Base-by-base conservation (phyloP, 805 yeast genomes). In the Hemisphaericaspora nanyangensis region DNA sequence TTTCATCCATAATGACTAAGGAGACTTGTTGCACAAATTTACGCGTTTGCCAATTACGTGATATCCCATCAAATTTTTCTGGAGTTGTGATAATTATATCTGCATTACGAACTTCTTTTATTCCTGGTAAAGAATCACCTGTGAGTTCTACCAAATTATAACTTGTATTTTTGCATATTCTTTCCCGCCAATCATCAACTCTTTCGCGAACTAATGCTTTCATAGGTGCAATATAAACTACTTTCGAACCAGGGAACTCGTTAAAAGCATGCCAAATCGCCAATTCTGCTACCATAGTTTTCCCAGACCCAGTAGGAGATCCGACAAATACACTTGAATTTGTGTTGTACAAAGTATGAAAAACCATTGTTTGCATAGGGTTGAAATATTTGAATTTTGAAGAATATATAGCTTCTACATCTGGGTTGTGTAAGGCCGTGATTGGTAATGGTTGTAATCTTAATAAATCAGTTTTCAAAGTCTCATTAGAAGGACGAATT, bases 221-320 rank as follows among this genome's bases (percentile, higher is more conserved):
- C 95, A 85, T 86, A 1, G 95, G 95, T 0, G 95, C 95, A 63
- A 85, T 84, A 55, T 86, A 85, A 6, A 85, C 91, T 18, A 86
- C 73, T 49, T 89, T 89, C 1, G 87, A 78, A 8, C 81, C 78
- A 0, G 97, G 96, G 42, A 73, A 80, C 34, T 85, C 83, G 33
- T 74, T 77, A 58, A 91, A 85, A 0, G 99, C 97, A 57, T 89
- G 91, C 97, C 98, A 93, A 12, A 93, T 86, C 0, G 98, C 98
- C 40, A 93, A 63, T 56, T 93, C 99, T 0, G 98, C 96, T 20
- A 95, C 98, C 25, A 93, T 84, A 0, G 99, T 93, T 60, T 93
- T 93, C 49, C 99, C 99, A 0, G 97, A 91, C 17, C 99, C 99
- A 2, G 99, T 93, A 3, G 99, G 99, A 0, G 98, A 89, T 7